phyloP scores from a whole-genome alignment of 225 moss, liverwort and hornwort species.

The Physcomitrium patens region DNA sequence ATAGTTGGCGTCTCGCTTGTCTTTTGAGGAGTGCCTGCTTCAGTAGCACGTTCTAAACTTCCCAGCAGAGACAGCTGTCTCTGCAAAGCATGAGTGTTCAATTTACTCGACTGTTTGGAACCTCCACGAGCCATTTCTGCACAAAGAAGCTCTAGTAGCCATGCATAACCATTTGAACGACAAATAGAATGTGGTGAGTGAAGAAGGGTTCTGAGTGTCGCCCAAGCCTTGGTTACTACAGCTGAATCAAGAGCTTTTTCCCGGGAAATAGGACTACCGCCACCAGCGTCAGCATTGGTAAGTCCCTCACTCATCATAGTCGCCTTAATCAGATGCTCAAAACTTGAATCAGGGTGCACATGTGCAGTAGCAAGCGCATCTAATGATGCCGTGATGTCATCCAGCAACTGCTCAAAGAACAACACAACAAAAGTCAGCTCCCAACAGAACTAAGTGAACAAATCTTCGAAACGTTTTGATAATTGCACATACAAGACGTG shows the following conservation, averaged over 20 bases:
- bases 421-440: conserved; percentile 27
- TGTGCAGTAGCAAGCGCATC: conserved; percentile 75
- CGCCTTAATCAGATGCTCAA: conserved; percentile 77
- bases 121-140: conserved; percentile 97
- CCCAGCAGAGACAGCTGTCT: conserved; percentile 89
- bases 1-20: conserved; percentile 66
- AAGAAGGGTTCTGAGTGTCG: conserved; percentile 77
- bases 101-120: conserved; percentile 84
- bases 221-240: conserved; percentile 72
- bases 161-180: conserved; percentile 83
- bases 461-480: background rate
- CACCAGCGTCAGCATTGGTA: conserved; percentile 46
- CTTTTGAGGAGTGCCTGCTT: conserved; percentile 56
- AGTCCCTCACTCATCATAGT: conserved; percentile 91
- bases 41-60: conserved; percentile 71
- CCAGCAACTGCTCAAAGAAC: conserved; percentile 73
- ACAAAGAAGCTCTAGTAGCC: conserved; percentile 92
- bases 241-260: conserved; percentile 61
- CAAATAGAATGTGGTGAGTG: conserved; percentile 74
- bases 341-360: conserved; percentile 78
- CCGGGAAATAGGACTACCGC: conserved; percentile 50
- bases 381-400: conserved; percentile 73
- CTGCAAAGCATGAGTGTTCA: conserved; percentile 92
- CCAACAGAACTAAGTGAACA: background rate
- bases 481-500: background rate